These are phyloP conservation scores for Aspergillus sclerotialis DNA, from an alignment of 2,329 filamentous ascomycete species.

Conservation along the genomic window DNA sequence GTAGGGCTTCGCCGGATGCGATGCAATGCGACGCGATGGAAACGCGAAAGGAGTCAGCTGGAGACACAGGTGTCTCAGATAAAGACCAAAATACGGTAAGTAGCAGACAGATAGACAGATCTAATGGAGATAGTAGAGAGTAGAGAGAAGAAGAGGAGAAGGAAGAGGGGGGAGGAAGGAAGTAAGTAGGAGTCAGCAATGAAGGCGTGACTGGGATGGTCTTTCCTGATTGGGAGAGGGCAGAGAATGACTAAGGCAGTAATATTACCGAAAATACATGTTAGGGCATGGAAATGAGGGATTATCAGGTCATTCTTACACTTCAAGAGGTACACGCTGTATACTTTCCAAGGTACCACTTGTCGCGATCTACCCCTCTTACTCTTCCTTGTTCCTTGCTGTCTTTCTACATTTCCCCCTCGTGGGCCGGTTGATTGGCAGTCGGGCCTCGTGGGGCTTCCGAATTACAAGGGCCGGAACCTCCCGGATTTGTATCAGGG, in stretches of 20 bases:
- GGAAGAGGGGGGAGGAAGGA: not conserved
- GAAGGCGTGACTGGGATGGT: not conserved
- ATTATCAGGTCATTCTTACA: no score
- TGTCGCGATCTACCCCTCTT: not conserved
- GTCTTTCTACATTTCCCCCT: not conserved
- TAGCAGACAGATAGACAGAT: not conserved
- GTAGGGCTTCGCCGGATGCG: no score
- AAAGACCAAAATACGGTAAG: not conserved
- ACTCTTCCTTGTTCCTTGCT: not conserved
- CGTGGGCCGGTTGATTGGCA: slow-evolving; percentile 14
- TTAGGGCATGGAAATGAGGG: not conserved
- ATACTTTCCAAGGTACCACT: no score
- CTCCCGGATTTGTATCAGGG: no score
- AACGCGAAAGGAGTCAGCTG: not conserved
- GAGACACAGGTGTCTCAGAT: not conserved
- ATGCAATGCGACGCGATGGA: slow-evolving; percentile 5
- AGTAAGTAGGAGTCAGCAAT: not conserved
- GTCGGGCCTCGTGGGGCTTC: slow-evolving; percentile 1
- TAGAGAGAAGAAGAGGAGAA: not conserved
- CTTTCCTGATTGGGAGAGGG: not conserved
- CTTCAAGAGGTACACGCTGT: no score
- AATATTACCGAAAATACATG: not conserved
- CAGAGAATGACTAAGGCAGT: not conserved
- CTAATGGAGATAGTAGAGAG: not conserved
- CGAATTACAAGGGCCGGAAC: no score